A percentile compares a stretch with the other conserved stretches of the same genome.
Evolutionary conservation across 306 rosid species (phyloP).

Genomic region (Pyrus communis): DNA sequence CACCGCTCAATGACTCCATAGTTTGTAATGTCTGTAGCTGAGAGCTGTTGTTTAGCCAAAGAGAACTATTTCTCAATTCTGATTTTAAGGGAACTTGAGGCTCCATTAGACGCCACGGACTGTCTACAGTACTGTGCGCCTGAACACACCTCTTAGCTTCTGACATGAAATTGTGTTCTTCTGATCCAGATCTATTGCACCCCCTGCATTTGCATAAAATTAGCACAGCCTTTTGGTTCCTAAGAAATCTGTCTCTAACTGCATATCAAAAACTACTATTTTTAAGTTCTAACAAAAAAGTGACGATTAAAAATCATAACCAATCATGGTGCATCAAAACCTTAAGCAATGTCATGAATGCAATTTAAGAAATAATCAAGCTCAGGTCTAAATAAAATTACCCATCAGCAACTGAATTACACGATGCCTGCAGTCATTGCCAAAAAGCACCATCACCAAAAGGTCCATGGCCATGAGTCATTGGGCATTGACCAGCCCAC

Average conservation of each 20-base stretch:
- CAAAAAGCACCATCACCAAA: no score
- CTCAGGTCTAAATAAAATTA: background rate
- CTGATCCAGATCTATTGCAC: slow-evolving; percentile 36
- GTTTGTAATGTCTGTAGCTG: slow-evolving; percentile 35
- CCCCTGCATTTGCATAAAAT: slow-evolving; percentile 13
- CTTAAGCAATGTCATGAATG: background rate
- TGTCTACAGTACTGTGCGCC: slow-evolving; percentile 35
- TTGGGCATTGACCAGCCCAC: no score
- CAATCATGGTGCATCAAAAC: background rate
- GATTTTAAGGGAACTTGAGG: slow-evolving; percentile 36
- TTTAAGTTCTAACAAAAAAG: no score
- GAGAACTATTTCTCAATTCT: slow-evolving; percentile 33
- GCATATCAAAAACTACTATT: background rate
- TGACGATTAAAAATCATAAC: background rate
- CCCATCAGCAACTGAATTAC: background rate
- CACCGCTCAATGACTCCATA: slow-evolving; percentile 26
- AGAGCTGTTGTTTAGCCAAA: slow-evolving; percentile 30
- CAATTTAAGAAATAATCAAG: background rate
- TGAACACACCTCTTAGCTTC: slow-evolving; percentile 39
- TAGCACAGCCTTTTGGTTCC: background rate
- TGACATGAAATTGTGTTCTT: slow-evolving; percentile 39
- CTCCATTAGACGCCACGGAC: slow-evolving; percentile 40
- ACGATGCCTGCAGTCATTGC: no score
- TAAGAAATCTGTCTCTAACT: background rate
- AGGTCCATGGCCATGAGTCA: no score